Evolutionary conservation across 352 stramenopile genomes (phyloP), one percentile per base, ranked within the genome.

Genomic region (Halophytophthora batemanensis): DNA sequence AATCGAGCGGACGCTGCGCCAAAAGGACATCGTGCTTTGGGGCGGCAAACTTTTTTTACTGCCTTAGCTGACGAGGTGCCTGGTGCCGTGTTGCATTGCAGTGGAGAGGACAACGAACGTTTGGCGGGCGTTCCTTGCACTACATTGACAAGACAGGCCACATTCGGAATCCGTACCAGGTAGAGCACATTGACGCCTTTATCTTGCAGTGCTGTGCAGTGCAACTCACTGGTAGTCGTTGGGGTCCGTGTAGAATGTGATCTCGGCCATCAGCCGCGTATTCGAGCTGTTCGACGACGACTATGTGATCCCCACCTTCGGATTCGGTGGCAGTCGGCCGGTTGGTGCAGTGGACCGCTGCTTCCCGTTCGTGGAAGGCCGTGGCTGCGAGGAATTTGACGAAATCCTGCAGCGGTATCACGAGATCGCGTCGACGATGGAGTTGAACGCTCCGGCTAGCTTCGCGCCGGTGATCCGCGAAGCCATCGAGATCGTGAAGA

Each of bases 281-380:
- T 70, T 94, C 33, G 79, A 88, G 57, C 56, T 70, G 8, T 94
- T 92, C 44, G 78, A 88, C 45, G 77, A 90, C 43, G 77, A 91
- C 54, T 71, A 86, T 39, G 71, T 79, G 15, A 91, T 94, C 46
- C 82, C 82, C 8, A 72, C 71, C 15, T 90, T 74, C 44, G 81
- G 76, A 8, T 92, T 90, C 43, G 79, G 79, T 15, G 83, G 36
- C 2, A 63, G 83, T 29, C 64, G 66, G 12, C 38, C 66, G 29
- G 44, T 42, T 1, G 47, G 53, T 12, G 11, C 59, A 53, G 45
- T 21, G 7, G 55, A 78, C 13, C 47, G 46, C 13, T 86, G 74
- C 28, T 90, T 90, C 48, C 59, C 75, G 12, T 80, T 94, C 25
- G 55, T 64, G 6, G 58, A 74, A 29, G 53, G 45, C 2, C 41